Evolutionary conservation across 257 asterid genomes (phyloP), one percentile per base, ranked within the genome.

Genomic region (Lithospermum erythrorhizon): DNA sequence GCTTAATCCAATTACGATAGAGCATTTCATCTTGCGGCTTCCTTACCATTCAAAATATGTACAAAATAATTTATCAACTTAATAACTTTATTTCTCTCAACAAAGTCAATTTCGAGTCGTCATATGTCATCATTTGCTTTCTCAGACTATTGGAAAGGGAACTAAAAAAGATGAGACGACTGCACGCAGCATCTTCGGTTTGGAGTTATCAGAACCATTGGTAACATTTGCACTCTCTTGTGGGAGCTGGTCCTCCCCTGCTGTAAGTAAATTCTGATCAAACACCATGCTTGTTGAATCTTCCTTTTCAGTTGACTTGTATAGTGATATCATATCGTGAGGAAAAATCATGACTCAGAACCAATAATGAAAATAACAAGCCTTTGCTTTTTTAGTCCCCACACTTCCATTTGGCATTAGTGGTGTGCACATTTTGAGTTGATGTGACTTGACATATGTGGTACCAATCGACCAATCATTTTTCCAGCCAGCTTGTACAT

Each of bases 191-290:
- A 61, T 61, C 68, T 81, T 83, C 23, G 89, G 91, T 21, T 71
- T 86, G 79, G 95, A 83, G 61, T 70, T 83, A 21, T 86, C 95
- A 0, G 95, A 86, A 75, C 95, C 97, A 10, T 65, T 87, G 63
- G 95, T 87, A 6, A 90, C 97, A 48, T 90, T 90, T 76, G 95
- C 95, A 17, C 95, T 90, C 45, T 90, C 97, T 20, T 90, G 97
- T 58, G 97, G 97, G 74, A 90, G 95, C 82, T 87, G 94, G 87
- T 90, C 95, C 30, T 90, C 97, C 67, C 97, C 97, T 70, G 87
- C 88, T 65, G 97, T 90, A 84, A 79, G 97, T 77, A 58, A 47
- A 0, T 52, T 17, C 41, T 32, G 6, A 32, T 35, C 45, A 7
- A 35, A 35, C 45, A 35, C 32, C 32, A 35, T 10, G 7, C 45